Evolutionary conservation across 805 yeast species (phyloP).

Genomic region (Starmerella roubikii): DNA sequence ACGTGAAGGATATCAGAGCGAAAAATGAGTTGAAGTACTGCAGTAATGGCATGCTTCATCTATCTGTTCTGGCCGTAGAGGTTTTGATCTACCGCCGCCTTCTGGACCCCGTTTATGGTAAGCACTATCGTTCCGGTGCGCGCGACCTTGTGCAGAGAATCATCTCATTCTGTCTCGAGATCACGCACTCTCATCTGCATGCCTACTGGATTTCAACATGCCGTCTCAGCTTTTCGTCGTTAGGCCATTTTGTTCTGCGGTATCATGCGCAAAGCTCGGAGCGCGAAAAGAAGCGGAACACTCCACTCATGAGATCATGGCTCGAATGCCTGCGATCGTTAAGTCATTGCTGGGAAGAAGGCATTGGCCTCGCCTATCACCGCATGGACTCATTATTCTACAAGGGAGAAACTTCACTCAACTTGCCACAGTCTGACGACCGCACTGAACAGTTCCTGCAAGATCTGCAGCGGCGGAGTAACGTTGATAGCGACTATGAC

Average conservation of each 20-base stretch:
- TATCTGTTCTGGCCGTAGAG: constrained; percentile 24
- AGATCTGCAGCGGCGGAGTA: neutral
- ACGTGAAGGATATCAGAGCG: constrained; percentile 21
- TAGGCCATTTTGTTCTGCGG: constrained; percentile 26
- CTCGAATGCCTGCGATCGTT: constrained; percentile 24
- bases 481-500: neutral
- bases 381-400: constrained; percentile 26
- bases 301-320: constrained; percentile 24
- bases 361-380: constrained; percentile 26
- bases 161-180: constrained; percentile 23
- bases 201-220: constrained; percentile 27
- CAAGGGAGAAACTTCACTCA: constrained; percentile 19
- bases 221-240: constrained; percentile 22
- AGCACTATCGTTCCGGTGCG: constrained; percentile 21
- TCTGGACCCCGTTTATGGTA: constrained; percentile 20
- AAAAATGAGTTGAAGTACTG: constrained; percentile 21
- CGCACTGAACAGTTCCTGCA: neutral
- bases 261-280: constrained; percentile 24
- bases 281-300: constrained; percentile 20
- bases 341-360: constrained; percentile 28
- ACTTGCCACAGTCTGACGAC: constrained; percentile 7
- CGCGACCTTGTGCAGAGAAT: constrained; percentile 22
- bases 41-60: constrained; percentile 24
- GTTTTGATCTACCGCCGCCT: constrained; percentile 22
- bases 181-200: constrained; percentile 26